These are phyloP conservation scores for Solioccasus polychromus DNA, from an alignment of 768 basidiomycete species.

Conservation along the genomic window DNA sequence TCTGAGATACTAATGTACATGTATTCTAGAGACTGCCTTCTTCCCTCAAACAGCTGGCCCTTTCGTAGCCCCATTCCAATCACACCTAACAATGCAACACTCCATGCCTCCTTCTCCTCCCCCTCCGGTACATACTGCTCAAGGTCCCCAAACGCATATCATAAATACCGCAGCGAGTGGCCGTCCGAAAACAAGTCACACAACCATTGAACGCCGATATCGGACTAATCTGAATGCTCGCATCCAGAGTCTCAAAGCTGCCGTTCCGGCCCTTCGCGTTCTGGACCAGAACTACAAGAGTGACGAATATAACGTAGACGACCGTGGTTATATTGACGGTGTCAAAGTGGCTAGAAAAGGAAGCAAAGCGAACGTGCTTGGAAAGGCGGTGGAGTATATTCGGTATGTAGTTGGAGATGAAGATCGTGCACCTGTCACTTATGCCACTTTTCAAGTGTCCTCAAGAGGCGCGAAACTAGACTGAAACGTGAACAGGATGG, in stretches of 20 bases:
- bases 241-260: slow-evolving; percentile 74
- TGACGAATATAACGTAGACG: slow-evolving; percentile 59
- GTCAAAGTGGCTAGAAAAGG: slow-evolving; percentile 89
- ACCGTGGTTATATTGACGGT: slow-evolving; percentile 87
- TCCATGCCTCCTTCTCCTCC: slow-evolving; percentile 40
- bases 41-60: slow-evolving; percentile 12
- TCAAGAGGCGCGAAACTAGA: slow-evolving; percentile 74
- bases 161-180: slow-evolving; percentile 16
- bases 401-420: slow-evolving; percentile 34
- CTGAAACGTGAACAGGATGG: slow-evolving; percentile 76
- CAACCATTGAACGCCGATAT: slow-evolving; percentile 85
- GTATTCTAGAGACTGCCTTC: slow-evolving; percentile 25
- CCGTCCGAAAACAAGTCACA: slow-evolving; percentile 75
- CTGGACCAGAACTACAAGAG: slow-evolving; percentile 53
- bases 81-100: slow-evolving; percentile 22
- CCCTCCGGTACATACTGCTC: slow-evolving; percentile 25
- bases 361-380: slow-evolving; percentile 86
- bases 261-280: slow-evolving; percentile 81
- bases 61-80: slow-evolving; percentile 35
- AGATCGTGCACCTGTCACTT: background rate
- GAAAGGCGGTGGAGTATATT: slow-evolving; percentile 90
- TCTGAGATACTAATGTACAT: slow-evolving; percentile 11
- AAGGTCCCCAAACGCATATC: slow-evolving; percentile 24
- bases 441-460: slow-evolving; percentile 44
- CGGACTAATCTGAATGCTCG: slow-evolving; percentile 87